Conservation (phyloP, 176 grass and related monocot genomes). For the Elymus sibiricus region DNA sequence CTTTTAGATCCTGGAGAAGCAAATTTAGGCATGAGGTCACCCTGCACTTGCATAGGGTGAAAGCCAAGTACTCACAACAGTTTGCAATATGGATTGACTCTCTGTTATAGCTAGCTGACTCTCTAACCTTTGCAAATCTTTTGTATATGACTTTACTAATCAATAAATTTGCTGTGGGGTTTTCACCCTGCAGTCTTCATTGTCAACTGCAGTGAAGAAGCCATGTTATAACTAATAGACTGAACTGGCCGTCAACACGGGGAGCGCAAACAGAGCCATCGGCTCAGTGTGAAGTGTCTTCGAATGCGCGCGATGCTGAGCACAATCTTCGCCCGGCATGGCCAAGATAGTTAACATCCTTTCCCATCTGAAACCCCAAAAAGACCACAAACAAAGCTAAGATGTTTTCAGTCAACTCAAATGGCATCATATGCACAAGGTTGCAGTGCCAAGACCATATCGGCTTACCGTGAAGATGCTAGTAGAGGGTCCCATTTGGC, state of each 20-base stretch:
- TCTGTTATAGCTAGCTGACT: too few relatives aligned
- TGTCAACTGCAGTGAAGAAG: not conserved
- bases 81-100: too few relatives aligned
- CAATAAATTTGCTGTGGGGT: too few relatives aligned
- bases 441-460: not conserved
- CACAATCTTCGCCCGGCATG: conserved; percentile 61
- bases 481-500: conserved; percentile 78
- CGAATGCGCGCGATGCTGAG: conserved; percentile 48
- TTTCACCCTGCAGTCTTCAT: not conserved
- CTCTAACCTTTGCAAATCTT: too few relatives aligned
- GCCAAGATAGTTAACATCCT: conserved; percentile 73
- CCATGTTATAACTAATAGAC: conserved; percentile 16
- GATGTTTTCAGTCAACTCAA: not conserved
- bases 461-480: conserved; percentile 66
- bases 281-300: conserved; percentile 75
- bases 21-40: too few relatives aligned
- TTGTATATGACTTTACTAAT: too few relatives aligned
- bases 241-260: conserved; percentile 57
- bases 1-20: too few relatives aligned
- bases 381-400: not conserved
- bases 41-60: too few relatives aligned
- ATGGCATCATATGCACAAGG: not conserved
- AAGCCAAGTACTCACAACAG: too few relatives aligned
- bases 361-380: conserved; percentile 51
- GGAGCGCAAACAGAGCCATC: conserved; percentile 56